These are phyloP conservation scores for Lentinula novae-zelandiae DNA, from an alignment of 1,284 basidiomycete species.

Conservation along the genomic window DNA sequence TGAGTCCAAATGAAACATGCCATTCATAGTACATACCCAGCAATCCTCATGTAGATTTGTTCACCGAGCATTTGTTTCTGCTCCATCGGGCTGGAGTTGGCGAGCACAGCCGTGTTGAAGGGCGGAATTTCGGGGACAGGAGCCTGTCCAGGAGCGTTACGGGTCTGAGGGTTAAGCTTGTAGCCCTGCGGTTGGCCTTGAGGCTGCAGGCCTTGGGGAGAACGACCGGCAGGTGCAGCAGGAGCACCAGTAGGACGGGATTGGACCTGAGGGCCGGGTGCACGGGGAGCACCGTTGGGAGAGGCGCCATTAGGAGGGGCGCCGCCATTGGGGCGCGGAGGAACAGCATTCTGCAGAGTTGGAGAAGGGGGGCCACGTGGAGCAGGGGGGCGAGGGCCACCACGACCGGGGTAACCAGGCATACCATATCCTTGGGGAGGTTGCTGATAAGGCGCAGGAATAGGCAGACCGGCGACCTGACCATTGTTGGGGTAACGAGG, in stretches of 20 bases:
- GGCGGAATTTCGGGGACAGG: slow-evolving; percentile 40
- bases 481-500: slow-evolving; percentile 77
- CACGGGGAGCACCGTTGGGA: slow-evolving; percentile 41
- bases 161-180: slow-evolving; percentile 38
- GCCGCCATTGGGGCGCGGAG: slow-evolving; percentile 53
- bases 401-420: slow-evolving; percentile 59
- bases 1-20: not conserved
- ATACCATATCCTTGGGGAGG: slow-evolving; percentile 70
- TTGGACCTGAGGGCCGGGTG: slow-evolving; percentile 34
- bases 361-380: slow-evolving; percentile 54
- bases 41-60: slow-evolving; percentile 88
- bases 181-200: slow-evolving; percentile 25
- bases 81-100: slow-evolving; percentile 76
- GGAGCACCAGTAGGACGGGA: slow-evolving; percentile 30
- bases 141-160: slow-evolving; percentile 31
- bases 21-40: slow-evolving; percentile 48
- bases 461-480: slow-evolving; percentile 74
- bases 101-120: slow-evolving; percentile 58
- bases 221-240: slow-evolving; percentile 32
- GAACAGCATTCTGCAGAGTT: slow-evolving; percentile 55
- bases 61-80: slow-evolving; percentile 98
- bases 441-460: slow-evolving; percentile 66
- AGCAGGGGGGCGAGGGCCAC: slow-evolving; percentile 33
- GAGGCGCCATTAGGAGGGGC: slow-evolving; percentile 49
- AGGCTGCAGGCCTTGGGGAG: slow-evolving; percentile 19